Evolutionary conservation across 1,284 basidiomycete species (phyloP).

Genomic region (Butyriboletus appendiculatus): DNA sequence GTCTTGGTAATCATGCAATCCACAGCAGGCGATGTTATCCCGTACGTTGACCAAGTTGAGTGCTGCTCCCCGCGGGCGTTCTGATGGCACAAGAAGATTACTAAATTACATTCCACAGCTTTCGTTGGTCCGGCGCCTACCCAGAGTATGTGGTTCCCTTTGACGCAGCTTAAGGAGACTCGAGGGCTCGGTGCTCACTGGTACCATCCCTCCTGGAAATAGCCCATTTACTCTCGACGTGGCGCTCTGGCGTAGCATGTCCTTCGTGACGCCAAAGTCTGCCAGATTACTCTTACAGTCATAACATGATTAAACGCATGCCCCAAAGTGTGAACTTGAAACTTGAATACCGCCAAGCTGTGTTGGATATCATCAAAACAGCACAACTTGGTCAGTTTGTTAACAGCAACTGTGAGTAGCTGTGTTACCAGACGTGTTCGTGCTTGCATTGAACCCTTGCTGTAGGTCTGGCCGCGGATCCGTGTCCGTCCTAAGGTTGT

Average conservation of each 20-base stretch:
- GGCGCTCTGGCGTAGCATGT: background rate
- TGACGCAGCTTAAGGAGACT: too few relatives aligned
- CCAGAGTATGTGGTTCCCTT: too few relatives aligned
- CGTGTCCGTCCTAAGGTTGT: too few relatives aligned
- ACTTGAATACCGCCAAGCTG: constrained; percentile 16
- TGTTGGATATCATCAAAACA: background rate
- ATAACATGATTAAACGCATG: background rate
- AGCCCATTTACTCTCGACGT: too few relatives aligned
- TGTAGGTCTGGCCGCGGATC: background rate
- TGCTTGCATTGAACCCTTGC: background rate
- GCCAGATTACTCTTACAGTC: background rate
- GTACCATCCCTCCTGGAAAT: background rate
- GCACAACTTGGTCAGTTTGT: background rate
- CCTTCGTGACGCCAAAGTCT: background rate
- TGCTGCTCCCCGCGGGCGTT: too few relatives aligned
- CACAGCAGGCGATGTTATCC: too few relatives aligned
- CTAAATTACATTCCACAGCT: too few relatives aligned
- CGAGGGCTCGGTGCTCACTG: background rate
- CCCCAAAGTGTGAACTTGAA: background rate
- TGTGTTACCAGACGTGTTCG: background rate
- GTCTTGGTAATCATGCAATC: too few relatives aligned
- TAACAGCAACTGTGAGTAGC: constrained; percentile 6
- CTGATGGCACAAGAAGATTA: too few relatives aligned
- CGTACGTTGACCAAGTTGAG: too few relatives aligned
- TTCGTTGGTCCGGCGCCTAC: too few relatives aligned